Conservation (phyloP, 352 stramenopile genomes). For the Phytophthora fragariaefolia region DNA sequence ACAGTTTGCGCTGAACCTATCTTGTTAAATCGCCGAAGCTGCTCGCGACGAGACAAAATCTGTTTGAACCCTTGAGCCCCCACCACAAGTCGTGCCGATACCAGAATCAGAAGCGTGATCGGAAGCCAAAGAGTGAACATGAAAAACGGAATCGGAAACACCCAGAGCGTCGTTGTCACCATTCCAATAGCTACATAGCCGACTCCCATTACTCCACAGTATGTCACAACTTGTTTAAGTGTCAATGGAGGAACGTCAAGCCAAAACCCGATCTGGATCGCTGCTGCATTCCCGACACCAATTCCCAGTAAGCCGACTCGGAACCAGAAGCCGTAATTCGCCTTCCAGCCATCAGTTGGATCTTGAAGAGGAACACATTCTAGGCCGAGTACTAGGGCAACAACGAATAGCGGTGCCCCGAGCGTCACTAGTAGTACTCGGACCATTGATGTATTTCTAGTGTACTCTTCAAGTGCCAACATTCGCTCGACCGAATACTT, state of each 20-base stretch:
- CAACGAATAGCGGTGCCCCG: neutral
- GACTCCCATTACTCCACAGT: neutral
- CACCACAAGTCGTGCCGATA: neutral
- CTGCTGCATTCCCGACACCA: neutral
- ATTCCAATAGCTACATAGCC: neutral
- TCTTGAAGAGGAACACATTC: slow-evolving; percentile 23
- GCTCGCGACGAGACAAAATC: slow-evolving; percentile 2
- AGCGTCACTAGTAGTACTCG: slow-evolving; percentile 11
- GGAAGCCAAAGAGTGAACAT: neutral
- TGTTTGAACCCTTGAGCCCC: neutral
- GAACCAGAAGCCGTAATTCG: slow-evolving; percentile 20
- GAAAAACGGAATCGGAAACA: slow-evolving; percentile 24
- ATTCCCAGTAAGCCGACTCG: neutral
- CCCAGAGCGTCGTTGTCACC: neutral
- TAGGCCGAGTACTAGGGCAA: slow-evolving; percentile 6
- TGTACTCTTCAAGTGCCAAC: slow-evolving; percentile 28
- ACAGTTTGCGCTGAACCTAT: neutral
- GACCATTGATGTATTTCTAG: slow-evolving; percentile 1
- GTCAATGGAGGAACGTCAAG: slow-evolving; percentile 13
- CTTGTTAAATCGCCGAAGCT: slow-evolving; percentile 12
- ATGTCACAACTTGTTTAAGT: neutral
- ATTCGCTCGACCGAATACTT: slow-evolving; percentile 30
- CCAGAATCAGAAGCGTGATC: neutral
- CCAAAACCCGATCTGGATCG: slow-evolving; percentile 10
- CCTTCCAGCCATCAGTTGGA: neutral